Base-by-base conservation (phyloP, 2,329 filamentous ascomycete species). In the Neocucurbitaria cava region DNA sequence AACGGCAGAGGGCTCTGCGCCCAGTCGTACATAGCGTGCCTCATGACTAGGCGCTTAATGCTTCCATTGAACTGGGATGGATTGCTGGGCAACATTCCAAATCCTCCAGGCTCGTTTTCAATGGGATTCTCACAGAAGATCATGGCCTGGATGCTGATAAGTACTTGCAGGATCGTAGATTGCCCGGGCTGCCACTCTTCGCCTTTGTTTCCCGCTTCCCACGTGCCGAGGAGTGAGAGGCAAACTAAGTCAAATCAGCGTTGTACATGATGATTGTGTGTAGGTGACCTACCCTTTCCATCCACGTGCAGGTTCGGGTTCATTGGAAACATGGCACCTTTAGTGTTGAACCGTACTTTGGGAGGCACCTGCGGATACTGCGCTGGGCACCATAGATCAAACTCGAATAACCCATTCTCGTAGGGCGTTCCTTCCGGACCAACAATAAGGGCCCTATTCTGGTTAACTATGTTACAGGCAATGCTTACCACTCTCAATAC, bases 141-240 rank as follows among this genome's bases (percentile, higher is more conserved):
- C 82, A 85, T 84, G 35, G 77, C 75, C 61, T 85, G 83, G 48
- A 85, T 82, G 42, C 79, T 82, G 20, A 85, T 78, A 11, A 83
- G 72, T 9, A 83, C 65, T 56, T 82, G 81, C 3, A 82, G 68
- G 5, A 83, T 68, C 1, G 80, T 83, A 6, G 81, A 83, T 21
- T 72, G 70, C 2, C 69, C 62, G 3, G 76, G 71, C 17, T 75
- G 66, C 82, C 83, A 82, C 31, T 67, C 52, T 53, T 72, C 52
- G 11, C 81, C 81, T 15, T 62, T 17, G 81, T 83, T 0, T 78
- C 78, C 40, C 21, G 31, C 38, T 13, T 24, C 3, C 40, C 40
- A 47, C 8, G 49, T 52, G 5, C 49, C 49, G 0, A 84, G 73
- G 11, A 84, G 48, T 1, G 53, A 52, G 0, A 56, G 35, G 44